Evolutionary conservation across 2,329 filamentous ascomycete species (phyloP).

Genomic region (Claviceps digitariae): DNA sequence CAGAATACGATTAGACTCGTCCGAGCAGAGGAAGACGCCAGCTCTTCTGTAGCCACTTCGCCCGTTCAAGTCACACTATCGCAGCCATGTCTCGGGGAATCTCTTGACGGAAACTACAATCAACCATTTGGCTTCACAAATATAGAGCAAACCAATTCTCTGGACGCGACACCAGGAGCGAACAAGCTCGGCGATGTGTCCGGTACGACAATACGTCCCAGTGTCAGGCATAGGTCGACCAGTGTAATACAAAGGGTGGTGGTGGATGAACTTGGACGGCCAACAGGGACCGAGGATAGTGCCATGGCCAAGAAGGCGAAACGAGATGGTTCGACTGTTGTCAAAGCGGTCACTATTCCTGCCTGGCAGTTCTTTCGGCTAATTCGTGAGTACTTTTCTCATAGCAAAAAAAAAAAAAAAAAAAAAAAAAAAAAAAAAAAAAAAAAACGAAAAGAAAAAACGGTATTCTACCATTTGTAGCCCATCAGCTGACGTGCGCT

Average conservation of each 20-base stretch:
- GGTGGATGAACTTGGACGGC: conserved; percentile 35
- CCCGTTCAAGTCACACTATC: conserved; percentile 17
- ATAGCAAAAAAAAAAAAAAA: not conserved
- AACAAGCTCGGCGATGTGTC: not conserved
- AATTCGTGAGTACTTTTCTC: conserved; percentile 48
- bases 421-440: not conserved
- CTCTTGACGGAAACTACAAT: not conserved
- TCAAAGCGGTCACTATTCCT: conserved; percentile 83
- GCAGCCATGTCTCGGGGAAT: not conserved
- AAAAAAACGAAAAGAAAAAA: no score
- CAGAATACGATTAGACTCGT: conserved; percentile 22
- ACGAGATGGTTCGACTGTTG: conserved; percentile 34
- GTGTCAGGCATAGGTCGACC: conserved; percentile 33
- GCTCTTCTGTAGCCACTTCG: conserved; percentile 21
- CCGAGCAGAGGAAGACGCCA: conserved; percentile 18
- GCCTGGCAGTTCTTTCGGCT: conserved; percentile 96
- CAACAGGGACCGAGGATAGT: conserved; percentile 26
- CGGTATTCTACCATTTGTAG: not conserved
- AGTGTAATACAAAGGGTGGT: conserved; percentile 50
- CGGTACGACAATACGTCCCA: conserved; percentile 6
- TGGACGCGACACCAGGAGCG: not conserved
- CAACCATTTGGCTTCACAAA: not conserved
- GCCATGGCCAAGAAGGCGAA: conserved; percentile 29
- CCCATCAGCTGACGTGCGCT: not conserved
- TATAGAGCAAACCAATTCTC: not conserved